These are phyloP conservation scores for Aspergillus novoparasiticus DNA, from an alignment of 2,329 filamentous ascomycete species.

Conservation along the genomic window DNA sequence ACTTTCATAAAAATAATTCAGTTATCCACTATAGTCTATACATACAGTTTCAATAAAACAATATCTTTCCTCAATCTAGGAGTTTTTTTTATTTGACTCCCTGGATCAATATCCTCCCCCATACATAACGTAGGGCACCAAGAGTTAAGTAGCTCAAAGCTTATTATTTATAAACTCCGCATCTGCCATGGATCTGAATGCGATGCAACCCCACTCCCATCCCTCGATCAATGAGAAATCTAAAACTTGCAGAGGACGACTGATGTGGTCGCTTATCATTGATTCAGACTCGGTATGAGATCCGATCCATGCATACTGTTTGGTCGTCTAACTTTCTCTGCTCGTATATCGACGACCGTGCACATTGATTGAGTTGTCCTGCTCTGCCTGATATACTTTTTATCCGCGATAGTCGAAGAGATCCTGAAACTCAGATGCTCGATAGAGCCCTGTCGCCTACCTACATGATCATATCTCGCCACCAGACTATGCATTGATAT, in stretches of 20 bases:
- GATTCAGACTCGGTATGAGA: not conserved
- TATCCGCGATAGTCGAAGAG: not conserved
- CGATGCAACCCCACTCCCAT: not conserved
- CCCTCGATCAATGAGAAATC: not conserved
- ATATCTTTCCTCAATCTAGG: not conserved
- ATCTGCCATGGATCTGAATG: not conserved
- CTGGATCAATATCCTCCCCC: slow-evolving; percentile 1
- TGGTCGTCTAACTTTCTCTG: not conserved
- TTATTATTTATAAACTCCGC: not conserved
- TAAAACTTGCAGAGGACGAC: not conserved
- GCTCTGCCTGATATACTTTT: not conserved
- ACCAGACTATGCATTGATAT: not conserved
- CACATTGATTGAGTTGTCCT: not conserved
- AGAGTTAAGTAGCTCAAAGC: slow-evolving; percentile 3
- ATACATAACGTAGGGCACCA: slow-evolving; percentile 4
- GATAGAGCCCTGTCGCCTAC: not conserved
- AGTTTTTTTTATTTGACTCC: not conserved
- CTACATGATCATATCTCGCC: not conserved
- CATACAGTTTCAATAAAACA: no score
- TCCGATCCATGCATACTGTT: not conserved
- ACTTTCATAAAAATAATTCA: not conserved
- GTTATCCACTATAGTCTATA: not conserved
- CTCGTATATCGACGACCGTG: not conserved
- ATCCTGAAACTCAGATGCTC: not conserved
- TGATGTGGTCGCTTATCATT: not conserved